Percentiles rank a stretch among this genome's conserved stretches.
Evolutionary conservation across 148 eudicot genomes (phyloP).

Genomic region (Silene conica): DNA sequence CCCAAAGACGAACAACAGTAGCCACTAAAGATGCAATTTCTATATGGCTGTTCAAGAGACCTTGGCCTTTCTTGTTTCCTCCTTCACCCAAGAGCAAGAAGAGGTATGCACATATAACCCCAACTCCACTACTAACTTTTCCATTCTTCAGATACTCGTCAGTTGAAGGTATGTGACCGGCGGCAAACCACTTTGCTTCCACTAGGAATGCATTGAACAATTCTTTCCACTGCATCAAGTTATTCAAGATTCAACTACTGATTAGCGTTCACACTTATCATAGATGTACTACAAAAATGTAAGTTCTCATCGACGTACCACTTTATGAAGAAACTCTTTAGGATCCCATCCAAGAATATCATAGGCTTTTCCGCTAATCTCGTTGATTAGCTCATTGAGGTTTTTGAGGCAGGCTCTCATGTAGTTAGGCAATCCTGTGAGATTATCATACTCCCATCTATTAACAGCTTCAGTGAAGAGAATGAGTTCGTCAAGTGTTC

Average conservation of each 20-base stretch:
- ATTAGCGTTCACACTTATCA: too few relatives aligned
- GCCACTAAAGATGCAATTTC: conserved; percentile 35
- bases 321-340: conserved; percentile 21
- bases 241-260: neutral
- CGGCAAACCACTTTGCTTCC: conserved; percentile 61
- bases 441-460: conserved; percentile 44
- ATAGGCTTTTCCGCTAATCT: conserved; percentile 37
- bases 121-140: conserved; percentile 42
- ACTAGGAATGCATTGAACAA: conserved; percentile 53
- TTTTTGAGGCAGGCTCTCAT: conserved; percentile 23
- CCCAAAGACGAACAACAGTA: conserved; percentile 62
- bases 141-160: conserved; percentile 53
- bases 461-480: conserved; percentile 59
- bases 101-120: conserved; percentile 34
- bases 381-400: conserved; percentile 36
- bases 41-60: conserved; percentile 18
- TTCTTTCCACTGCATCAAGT: conserved; percentile 24
- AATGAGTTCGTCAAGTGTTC: conserved; percentile 44
- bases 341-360: conserved; percentile 45
- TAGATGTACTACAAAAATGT: neutral
- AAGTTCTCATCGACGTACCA: conserved; percentile 27
- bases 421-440: conserved; percentile 2
- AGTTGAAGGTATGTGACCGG: conserved; percentile 35
- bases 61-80: neutral
- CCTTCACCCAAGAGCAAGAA: conserved; percentile 52